Evolutionary conservation across 352 stramenopile species (phyloP).

Genomic region (Blastocystis sp.): DNA sequence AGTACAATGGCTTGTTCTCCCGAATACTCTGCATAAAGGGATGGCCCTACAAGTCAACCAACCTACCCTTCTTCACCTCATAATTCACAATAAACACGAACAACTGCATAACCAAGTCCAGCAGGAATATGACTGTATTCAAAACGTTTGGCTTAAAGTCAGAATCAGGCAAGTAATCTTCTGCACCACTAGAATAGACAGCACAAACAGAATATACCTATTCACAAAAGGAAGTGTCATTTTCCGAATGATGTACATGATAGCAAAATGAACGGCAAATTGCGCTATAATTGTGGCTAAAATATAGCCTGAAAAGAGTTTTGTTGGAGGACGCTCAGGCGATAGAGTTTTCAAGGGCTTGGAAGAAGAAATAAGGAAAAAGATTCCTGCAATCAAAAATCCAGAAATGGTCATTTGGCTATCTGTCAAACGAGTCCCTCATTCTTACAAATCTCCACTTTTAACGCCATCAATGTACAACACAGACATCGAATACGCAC

Average conservation of each 20-base stretch:
- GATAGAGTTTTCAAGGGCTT: conserved; percentile 87
- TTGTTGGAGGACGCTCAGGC: conserved; percentile 80
- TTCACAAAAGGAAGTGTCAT: conserved; percentile 81
- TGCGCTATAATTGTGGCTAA: conserved; percentile 86
- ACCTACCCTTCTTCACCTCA: conserved; percentile 65
- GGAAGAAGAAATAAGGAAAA: conserved; percentile 77
- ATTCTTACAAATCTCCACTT: conserved; percentile 90
- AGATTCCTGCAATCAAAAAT: conserved; percentile 71
- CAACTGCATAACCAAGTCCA: conserved; percentile 83
- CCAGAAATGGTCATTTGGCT: conserved; percentile 77
- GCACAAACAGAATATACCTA: conserved; percentile 68
- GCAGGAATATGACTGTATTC: conserved; percentile 94
- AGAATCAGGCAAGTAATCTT: conserved; percentile 74
- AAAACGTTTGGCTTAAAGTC: conserved; percentile 94
- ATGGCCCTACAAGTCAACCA: conserved; percentile 68
- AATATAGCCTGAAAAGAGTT: conserved; percentile 87
- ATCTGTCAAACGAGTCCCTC: conserved; percentile 65
- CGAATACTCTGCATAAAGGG: conserved; percentile 95
- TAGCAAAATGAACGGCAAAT: conserved; percentile 85
- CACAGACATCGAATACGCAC: conserved; percentile 93
- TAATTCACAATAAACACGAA: conserved; percentile 99
- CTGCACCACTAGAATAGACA: conserved; percentile 48
- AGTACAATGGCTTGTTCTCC: conserved; percentile 89
- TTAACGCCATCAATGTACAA: conserved; percentile 96
- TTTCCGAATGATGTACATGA: conserved; percentile 83